Evolutionary conservation across 2,329 filamentous ascomycete genomes (phyloP).

Genomic region (Neocucurbitaria cava): DNA sequence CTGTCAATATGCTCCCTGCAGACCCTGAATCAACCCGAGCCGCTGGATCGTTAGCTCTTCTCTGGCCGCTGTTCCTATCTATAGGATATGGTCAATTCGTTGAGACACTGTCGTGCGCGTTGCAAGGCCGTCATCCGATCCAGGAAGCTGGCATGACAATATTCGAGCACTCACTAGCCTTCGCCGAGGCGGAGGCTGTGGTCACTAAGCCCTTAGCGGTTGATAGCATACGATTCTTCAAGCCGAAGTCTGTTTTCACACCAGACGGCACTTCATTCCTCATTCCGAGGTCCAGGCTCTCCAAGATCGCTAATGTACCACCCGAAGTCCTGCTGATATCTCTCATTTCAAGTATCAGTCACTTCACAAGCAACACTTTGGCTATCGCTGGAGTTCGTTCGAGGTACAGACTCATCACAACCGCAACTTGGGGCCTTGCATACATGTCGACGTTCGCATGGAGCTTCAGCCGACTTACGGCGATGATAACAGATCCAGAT

Average conservation of each 20-base stretch:
- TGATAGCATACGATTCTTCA: slow-evolving; percentile 63
- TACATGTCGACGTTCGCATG: slow-evolving; percentile 87
- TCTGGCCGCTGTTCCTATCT: slow-evolving; percentile 78
- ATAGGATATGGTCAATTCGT: slow-evolving; percentile 80
- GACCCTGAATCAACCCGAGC: slow-evolving; percentile 62
- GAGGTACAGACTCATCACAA: slow-evolving; percentile 81
- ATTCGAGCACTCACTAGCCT: slow-evolving; percentile 94
- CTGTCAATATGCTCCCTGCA: slow-evolving; percentile 71
- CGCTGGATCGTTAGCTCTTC: slow-evolving; percentile 77
- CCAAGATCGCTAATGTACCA: slow-evolving; percentile 83
- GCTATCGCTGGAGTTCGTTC: slow-evolving; percentile 82
- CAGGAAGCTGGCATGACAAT: slow-evolving; percentile 95
- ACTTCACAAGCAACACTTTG: slow-evolving; percentile 82
- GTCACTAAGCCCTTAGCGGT: slow-evolving; percentile 81
- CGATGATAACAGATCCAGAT: slow-evolving; percentile 46
- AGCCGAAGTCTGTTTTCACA: slow-evolving; percentile 45
- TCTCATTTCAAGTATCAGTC: slow-evolving; percentile 87
- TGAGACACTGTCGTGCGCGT: slow-evolving; percentile 84
- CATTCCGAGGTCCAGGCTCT: slow-evolving; percentile 65
- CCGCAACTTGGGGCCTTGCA: slow-evolving; percentile 85
- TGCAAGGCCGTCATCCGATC: slow-evolving; percentile 80
- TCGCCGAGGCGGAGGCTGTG: slow-evolving; percentile 91
- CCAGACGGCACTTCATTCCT: slow-evolving; percentile 54
- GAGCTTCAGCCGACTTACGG: slow-evolving; percentile 65
- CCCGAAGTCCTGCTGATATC: slow-evolving; percentile 88